Base-by-base conservation (phyloP, 768 basidiomycete species). In the Exsudoporus frostii region DNA sequence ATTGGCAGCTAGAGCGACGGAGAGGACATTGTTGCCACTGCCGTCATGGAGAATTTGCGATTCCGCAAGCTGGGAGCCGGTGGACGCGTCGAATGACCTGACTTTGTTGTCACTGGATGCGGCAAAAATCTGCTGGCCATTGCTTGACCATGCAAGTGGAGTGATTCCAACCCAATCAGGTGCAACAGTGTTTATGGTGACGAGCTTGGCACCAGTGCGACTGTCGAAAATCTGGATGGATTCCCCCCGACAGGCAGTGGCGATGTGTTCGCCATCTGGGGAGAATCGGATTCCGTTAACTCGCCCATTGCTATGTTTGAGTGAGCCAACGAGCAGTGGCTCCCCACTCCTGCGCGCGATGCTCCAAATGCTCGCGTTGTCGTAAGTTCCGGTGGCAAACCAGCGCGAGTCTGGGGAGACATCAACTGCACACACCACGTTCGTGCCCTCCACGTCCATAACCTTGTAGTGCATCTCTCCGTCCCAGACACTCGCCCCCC, bases 221-320 rank as follows among this genome's bases (percentile, higher is more conserved):
- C 22, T 15, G 13, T 41, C 4, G 14, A 41, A 41, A 0, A 41
- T 2, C 2, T 8, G 15, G 4, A 41, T 41, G 0, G 19, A 19
- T 1, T 6, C 17, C 1, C 6, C 5, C 0, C 1, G 0, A 4
- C 36, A 37, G 0, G n/a, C 7, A 0, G 15, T 24, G 7, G 22
- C 22, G 1, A 41, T 41, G 2, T 9, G 22, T 0, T 24, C 40
- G 8, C 22, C 40, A 0, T 15, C 17, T 4, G 40, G 15, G 6
- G 40, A 24, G 40, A 41, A 41, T 2, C 15, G 8, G 7, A 41
- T 5, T 3, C 40, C 40, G 0, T 0, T 7, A 22, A 24, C 6
- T 7, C 27, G 27, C n/a, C n/a, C 3, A 1, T 7, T 15, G 22
- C 17, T 8, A 4, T 24, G 40, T 3, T 24, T 1, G 7, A 40